Percentiles rank a stretch among this genome's conserved stretches.
phyloP scores from a whole-genome alignment of 108 stramenopile genomes.

The Mayamaea pseudoterrestris region DNA sequence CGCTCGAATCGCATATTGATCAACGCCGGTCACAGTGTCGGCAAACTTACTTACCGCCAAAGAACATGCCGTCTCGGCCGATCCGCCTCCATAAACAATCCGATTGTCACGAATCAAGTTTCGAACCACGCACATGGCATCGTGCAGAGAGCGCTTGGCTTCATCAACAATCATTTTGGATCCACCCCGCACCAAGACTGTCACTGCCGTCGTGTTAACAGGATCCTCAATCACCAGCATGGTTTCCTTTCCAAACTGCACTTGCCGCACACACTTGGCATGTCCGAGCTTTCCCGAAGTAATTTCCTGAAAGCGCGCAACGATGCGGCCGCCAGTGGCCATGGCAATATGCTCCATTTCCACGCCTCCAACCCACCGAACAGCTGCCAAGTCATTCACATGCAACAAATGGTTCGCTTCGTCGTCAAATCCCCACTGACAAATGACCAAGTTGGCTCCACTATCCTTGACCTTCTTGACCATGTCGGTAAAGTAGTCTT shows the following conservation, averaged over 20 bases:
- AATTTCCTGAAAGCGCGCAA: constrained; percentile 92
- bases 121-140: constrained; percentile 99
- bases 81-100: constrained; percentile 98
- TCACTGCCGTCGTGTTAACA: constrained; percentile 91
- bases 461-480: constrained; percentile 95
- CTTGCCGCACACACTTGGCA: constrained; percentile 88
- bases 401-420: constrained; percentile 96
- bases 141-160: constrained; percentile 99
- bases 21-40: constrained; percentile 87
- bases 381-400: constrained; percentile 86
- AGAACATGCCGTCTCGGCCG: constrained; percentile 97
- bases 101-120: constrained; percentile 96
- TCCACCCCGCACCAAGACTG: constrained; percentile 95
- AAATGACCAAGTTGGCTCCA: constrained; percentile 93
- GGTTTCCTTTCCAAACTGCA: constrained; percentile 89
- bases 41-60: constrained; percentile 85
- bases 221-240: constrained; percentile 97
- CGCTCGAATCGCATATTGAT: constrained; percentile 98
- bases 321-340: constrained; percentile 98
- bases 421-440: constrained; percentile 99
- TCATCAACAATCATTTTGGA: constrained; percentile 99
- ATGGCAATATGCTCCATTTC: constrained; percentile 99
- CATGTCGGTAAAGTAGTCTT: constrained; percentile 96
- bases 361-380: constrained; percentile 97
- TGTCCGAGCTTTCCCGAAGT: constrained; percentile 90